These are phyloP conservation scores for Pichia cephalocereana DNA, from an alignment of 805 yeast species.

Conservation along the genomic window DNA sequence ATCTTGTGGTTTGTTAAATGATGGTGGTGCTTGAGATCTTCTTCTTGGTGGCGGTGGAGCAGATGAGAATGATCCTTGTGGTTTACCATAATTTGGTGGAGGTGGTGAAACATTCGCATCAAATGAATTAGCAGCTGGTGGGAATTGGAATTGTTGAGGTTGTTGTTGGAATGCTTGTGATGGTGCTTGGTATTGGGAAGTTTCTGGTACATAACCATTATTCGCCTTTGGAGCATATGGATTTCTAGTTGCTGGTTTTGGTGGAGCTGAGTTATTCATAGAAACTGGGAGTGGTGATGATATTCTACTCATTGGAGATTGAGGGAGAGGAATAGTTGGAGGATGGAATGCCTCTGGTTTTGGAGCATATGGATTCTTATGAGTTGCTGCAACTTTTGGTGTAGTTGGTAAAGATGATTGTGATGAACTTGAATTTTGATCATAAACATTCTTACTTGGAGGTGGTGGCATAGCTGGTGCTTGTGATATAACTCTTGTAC, in stretches of 20 bases:
- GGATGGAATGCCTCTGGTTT: constrained; percentile 19
- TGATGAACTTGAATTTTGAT: neutral
- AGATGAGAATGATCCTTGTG: constrained; percentile 10
- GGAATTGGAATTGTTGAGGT: neutral
- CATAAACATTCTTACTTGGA: constrained; percentile 12
- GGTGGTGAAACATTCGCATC: constrained; percentile 2
- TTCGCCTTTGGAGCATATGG: constrained; percentile 6
- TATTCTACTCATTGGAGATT: constrained; percentile 9
- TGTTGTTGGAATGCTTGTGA: constrained; percentile 2
- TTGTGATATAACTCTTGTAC: constrained; percentile 20
- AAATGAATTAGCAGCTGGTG: neutral
- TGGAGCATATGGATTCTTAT: constrained; percentile 30
- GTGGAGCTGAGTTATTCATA: constrained; percentile 10
- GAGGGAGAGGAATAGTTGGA: constrained; percentile 10
- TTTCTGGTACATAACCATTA: neutral
- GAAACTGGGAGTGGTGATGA: neutral
- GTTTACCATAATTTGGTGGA: constrained; percentile 6
- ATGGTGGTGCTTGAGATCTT: constrained; percentile 8
- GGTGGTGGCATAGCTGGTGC: constrained; percentile 25
- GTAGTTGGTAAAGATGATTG: neutral
- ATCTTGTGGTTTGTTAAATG: neutral
- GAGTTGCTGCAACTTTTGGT: neutral
- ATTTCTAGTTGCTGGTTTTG: constrained; percentile 1
- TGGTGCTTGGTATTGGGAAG: constrained; percentile 10
- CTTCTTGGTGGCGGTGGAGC: constrained; percentile 16